Evolutionary conservation across 148 eudicot species (phyloP), one percentile per base, ranked within the genome.

Genomic region (Hydrangea macrophylla): DNA sequence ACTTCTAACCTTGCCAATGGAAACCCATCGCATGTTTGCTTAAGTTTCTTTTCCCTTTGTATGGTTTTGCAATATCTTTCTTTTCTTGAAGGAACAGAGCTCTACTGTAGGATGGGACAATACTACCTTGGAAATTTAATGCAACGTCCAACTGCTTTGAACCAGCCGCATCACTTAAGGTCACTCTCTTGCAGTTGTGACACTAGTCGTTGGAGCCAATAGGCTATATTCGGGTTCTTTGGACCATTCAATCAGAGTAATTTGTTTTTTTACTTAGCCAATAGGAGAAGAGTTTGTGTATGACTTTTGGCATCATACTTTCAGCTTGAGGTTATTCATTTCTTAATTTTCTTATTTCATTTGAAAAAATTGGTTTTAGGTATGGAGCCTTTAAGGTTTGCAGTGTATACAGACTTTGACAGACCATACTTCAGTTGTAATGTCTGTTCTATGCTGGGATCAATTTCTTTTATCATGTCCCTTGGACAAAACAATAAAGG

Each of bases 401-500:
- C 92, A 90, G 73, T 94, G 99, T 58, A 42, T 94, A 45, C 99
- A 94, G 79, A 88, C 88, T 32, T 71, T 94, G 71, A 70, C 91
- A 4, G 92, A 87, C 12, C 99, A 94, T 69, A 82, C 84, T 24
- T 74, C 84, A 22, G 99, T 87, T 37, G 99, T 94, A 51, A 94
- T 89, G 97, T 94, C 97, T 68, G 85, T 94, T 80, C 85, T 94
- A 39, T 94, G 99, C 71, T 94, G 99, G 99, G 97, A 94, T 68
- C 97, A 91, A 71, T 94, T n/a, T 78, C 84, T 94, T 24, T 68
- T 94, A 68, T 88, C 97, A 20, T 85, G 96, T 75, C 89, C 99
- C 20, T 55, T 94, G 77, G 99, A 94, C 73, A 79, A 81, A 70
- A 94, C 99, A 63, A 80, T 94, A 22, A 94, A 87, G 94, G 98